These are phyloP conservation scores for Komagataella phaffii DNA, from an alignment of 805 yeast species.

Conservation along the genomic window DNA sequence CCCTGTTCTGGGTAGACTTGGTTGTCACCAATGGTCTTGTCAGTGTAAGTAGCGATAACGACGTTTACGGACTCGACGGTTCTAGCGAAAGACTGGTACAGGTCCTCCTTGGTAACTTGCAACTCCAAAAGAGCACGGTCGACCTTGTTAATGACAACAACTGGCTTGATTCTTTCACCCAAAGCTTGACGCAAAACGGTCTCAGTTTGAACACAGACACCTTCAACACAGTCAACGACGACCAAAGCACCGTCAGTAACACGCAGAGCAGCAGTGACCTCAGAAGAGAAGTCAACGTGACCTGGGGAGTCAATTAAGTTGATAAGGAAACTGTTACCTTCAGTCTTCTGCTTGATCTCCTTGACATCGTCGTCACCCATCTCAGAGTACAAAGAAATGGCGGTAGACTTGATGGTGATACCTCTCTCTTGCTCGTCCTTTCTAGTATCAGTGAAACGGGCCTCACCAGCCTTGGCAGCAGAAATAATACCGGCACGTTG, in stretches of 20 bases:
- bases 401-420: slow-evolving; percentile 98
- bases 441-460: slow-evolving; percentile 99
- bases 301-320: slow-evolving; percentile 99
- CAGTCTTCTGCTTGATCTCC: slow-evolving; percentile 85
- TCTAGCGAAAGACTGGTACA: slow-evolving; percentile 96
- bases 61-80: slow-evolving; percentile 99
- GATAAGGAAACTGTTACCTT: slow-evolving; percentile 88
- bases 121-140: slow-evolving; percentile 98
- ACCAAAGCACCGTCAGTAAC: slow-evolving; percentile 99
- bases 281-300: slow-evolving; percentile 99
- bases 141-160: slow-evolving; percentile 96
- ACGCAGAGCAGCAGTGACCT: slow-evolving; percentile 99
- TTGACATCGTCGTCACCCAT: slow-evolving; percentile 76
- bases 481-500: slow-evolving; percentile 99
- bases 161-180: slow-evolving; percentile 99
- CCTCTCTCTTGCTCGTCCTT: slow-evolving; percentile 99
- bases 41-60: slow-evolving; percentile 90
- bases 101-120: slow-evolving; percentile 97
- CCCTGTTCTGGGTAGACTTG: slow-evolving; percentile 99
- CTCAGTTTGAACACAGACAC: slow-evolving; percentile 99
- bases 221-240: slow-evolving; percentile 98
- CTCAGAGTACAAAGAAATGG: slow-evolving; percentile 89
- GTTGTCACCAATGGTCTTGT: slow-evolving; percentile 81
- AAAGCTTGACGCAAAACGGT: slow-evolving; percentile 98
- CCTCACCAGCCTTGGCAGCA: slow-evolving; percentile 99